A percentile compares a stretch with the other conserved stretches of the same genome.
These are phyloP conservation scores for Vanderwaltozyma polyspora DNA, from an alignment of 805 yeast species.

Conservation along the genomic window DNA sequence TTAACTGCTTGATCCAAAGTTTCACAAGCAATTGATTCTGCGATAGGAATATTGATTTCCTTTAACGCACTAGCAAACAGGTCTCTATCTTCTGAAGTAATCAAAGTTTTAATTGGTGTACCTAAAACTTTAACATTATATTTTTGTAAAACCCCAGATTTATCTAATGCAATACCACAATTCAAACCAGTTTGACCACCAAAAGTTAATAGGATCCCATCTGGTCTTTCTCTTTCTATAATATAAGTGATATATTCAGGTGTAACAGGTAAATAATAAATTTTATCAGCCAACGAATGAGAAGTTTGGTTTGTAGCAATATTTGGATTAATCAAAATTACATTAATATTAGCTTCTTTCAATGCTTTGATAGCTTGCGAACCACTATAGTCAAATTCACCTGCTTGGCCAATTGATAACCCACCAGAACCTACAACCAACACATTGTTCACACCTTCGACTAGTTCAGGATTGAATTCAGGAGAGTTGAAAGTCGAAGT, in stretches of 20 bases:
- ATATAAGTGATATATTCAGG: slow-evolving; percentile 92
- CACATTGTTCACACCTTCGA: slow-evolving; percentile 35
- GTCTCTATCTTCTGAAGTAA: slow-evolving; percentile 96
- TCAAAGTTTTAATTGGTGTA: slow-evolving; percentile 91
- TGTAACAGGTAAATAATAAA: slow-evolving; percentile 91
- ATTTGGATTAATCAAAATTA: slow-evolving; percentile 87
- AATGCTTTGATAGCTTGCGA: slow-evolving; percentile 96
- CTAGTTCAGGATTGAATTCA: slow-evolving; percentile 23
- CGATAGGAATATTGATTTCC: slow-evolving; percentile 92
- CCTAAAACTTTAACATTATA: slow-evolving; percentile 92
- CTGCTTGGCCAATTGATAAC: slow-evolving; percentile 94
- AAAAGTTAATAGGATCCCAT: slow-evolving; percentile 88
- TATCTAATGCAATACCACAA: slow-evolving; percentile 89
- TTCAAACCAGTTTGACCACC: slow-evolving; percentile 98
- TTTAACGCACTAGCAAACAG: slow-evolving; percentile 89
- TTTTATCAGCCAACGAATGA: slow-evolving; percentile 88
- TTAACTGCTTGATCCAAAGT: slow-evolving; percentile 82
- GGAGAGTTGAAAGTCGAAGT: slow-evolving; percentile 23
- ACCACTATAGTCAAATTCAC: slow-evolving; percentile 95
- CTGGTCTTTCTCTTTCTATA: slow-evolving; percentile 92
- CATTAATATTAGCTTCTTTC: slow-evolving; percentile 75
- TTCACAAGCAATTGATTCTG: slow-evolving; percentile 92
- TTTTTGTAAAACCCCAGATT: slow-evolving; percentile 86
- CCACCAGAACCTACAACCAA: slow-evolving; percentile 96
- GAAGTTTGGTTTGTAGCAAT: slow-evolving; percentile 96